These are phyloP conservation scores for Phytophthora pseudosyringae DNA, from an alignment of 352 stramenopile genomes.

Conservation along the genomic window DNA sequence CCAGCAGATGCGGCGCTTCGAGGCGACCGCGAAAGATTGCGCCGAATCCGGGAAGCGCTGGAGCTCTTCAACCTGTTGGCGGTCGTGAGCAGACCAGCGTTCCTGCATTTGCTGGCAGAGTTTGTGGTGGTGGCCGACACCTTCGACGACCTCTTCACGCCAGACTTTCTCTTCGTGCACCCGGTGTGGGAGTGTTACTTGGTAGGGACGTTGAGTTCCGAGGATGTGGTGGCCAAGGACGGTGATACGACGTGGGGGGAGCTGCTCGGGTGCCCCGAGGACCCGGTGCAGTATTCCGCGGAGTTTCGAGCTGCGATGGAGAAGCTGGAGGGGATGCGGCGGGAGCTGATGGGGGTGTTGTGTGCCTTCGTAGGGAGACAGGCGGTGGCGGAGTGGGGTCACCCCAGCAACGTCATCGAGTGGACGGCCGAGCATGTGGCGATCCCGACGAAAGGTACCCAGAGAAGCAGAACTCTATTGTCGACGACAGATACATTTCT, in stretches of 20 bases:
- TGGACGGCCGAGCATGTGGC: constrained; percentile 22
- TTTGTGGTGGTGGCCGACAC: constrained; percentile 21
- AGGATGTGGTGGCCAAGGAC: neutral
- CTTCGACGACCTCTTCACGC: constrained; percentile 19
- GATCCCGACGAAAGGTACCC: constrained; percentile 18
- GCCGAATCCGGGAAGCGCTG: constrained; percentile 24
- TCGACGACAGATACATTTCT: neutral
- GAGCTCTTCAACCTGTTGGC: constrained; percentile 29
- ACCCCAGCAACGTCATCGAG: constrained; percentile 8
- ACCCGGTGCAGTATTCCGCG: constrained; percentile 16
- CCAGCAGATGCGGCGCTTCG: constrained; percentile 12
- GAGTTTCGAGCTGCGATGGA: constrained; percentile 17
- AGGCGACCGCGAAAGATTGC: constrained; percentile 1
- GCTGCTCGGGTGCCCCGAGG: constrained; percentile 7
- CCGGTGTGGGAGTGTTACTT: constrained; percentile 28
- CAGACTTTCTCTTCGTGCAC: constrained; percentile 21
- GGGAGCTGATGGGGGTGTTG: neutral
- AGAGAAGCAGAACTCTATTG: neutral
- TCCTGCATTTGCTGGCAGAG: constrained; percentile 16
- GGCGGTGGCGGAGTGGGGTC: constrained; percentile 6
- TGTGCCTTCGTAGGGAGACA: constrained; percentile 11
- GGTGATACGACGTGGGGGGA: constrained; percentile 10
- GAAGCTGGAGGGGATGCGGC: constrained; percentile 16
- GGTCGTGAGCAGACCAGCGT: constrained; percentile 12
- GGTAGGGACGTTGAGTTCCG: constrained; percentile 11